phyloP scores from a whole-genome alignment of 2,329 filamentous ascomycete species.

The Ceratocystis harringtonii region DNA sequence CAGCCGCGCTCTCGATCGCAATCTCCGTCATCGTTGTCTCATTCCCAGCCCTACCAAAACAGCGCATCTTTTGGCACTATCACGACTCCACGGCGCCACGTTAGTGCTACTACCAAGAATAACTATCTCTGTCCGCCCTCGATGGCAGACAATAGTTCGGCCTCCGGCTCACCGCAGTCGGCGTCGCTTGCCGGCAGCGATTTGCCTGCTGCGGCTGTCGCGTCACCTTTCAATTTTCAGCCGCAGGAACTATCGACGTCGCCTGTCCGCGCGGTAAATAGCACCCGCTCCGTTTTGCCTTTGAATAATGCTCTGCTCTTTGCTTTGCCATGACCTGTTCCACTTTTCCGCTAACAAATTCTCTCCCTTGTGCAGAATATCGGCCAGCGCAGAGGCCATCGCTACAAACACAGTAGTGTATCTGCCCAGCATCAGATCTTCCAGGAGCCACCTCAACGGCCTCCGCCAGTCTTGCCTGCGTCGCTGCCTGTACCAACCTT shows the following conservation, averaged over 20 bases:
- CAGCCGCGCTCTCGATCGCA: constrained; percentile 29
- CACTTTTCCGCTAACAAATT: neutral
- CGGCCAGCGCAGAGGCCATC: constrained; percentile 83
- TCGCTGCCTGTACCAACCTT: constrained; percentile 84
- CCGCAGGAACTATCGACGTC: constrained; percentile 61
- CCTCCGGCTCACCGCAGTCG: neutral
- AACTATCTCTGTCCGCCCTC: constrained; percentile 22
- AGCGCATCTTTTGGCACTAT: neutral
- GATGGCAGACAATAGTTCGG: constrained; percentile 26
- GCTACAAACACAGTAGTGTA: constrained; percentile 94
- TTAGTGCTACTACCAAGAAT: neutral
- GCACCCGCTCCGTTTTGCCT: neutral
- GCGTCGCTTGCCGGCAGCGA: neutral
- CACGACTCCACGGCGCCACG: neutral
- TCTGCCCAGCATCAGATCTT: constrained; percentile 85
- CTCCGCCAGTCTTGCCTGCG: constrained; percentile 76
- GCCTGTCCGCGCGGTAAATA: constrained; percentile 60
- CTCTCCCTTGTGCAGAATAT: constrained; percentile 46
- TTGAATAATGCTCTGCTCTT: neutral
- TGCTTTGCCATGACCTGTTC: neutral
- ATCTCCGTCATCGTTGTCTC: neutral
- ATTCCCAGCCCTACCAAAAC: neutral
- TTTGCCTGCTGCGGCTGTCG: neutral
- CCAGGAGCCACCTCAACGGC: constrained; percentile 72
- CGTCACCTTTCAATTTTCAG: constrained; percentile 87